Conservation (phyloP, 208 protist species). For the Trypanosoma grayi region DNA sequence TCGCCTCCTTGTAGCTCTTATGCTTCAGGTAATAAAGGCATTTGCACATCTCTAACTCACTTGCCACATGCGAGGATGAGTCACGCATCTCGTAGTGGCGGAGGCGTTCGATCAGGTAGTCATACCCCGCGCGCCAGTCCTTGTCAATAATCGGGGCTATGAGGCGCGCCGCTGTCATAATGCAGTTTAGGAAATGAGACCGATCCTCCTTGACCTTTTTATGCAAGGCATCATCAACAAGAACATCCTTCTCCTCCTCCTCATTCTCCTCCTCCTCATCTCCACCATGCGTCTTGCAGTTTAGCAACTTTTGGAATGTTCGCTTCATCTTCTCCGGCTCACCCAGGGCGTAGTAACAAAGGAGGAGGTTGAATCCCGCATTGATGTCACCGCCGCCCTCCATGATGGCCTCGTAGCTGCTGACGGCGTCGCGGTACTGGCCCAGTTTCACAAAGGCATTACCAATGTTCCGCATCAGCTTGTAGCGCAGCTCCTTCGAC, state of each 20-base stretch:
- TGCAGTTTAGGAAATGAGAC: conserved; percentile 77
- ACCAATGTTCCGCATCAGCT: conserved; percentile 96
- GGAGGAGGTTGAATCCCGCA: conserved; percentile 94
- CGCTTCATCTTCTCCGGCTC: conserved; percentile 94
- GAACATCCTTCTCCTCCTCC: conserved; percentile 82
- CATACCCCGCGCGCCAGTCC: conserved; percentile 92
- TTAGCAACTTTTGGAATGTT: conserved; percentile 89
- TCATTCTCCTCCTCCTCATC: conserved; percentile 85
- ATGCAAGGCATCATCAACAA: conserved; percentile 81
- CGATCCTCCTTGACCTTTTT: conserved; percentile 80
- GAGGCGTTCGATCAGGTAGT: conserved; percentile 94
- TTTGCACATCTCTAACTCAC: conserved; percentile 96
- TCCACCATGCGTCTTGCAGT: conserved; percentile 55
- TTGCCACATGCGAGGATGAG: conserved; percentile 84
- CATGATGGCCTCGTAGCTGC: conserved; percentile 93
- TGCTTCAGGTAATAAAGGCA: conserved; percentile 94
- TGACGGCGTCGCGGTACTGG: conserved; percentile 96
- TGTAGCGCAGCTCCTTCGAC: conserved; percentile 91
- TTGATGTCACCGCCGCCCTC: conserved; percentile 90
- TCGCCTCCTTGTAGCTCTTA: conserved; percentile 92
- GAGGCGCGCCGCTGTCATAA: conserved; percentile 92
- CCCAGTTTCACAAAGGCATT: conserved; percentile 96
- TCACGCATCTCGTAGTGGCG: conserved; percentile 89
- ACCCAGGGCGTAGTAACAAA: conserved; percentile 97
- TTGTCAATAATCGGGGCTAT: conserved; percentile 94